A percentile compares a stretch with the other conserved stretches of the same genome.
Evolutionary conservation across 345 rosid species (phyloP).

Genomic region (Jatropha curcas): DNA sequence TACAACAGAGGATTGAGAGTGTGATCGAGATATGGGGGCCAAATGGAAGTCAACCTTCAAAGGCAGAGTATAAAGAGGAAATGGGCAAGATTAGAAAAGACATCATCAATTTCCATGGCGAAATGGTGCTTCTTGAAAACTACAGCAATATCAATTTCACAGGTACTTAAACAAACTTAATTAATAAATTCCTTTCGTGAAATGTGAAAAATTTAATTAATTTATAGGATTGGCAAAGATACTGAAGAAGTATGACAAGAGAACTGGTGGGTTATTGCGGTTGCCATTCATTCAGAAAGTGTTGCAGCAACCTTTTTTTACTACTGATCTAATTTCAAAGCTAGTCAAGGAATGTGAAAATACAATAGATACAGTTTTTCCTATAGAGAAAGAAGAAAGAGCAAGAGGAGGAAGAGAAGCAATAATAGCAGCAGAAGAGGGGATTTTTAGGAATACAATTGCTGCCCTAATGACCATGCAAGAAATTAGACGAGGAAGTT

Average conservation of each 20-base stretch:
- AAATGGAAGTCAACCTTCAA: conserved; percentile 43
- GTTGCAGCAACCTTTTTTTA: conserved; percentile 71
- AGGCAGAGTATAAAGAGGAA: conserved; percentile 44
- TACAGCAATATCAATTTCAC: conserved; percentile 91
- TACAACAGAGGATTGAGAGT: conserved; percentile 58
- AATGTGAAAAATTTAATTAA: not conserved
- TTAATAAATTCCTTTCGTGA: not conserved
- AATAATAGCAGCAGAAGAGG: conserved; percentile 46
- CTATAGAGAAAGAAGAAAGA: conserved; percentile 30
- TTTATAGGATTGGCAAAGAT: conserved; percentile 74
- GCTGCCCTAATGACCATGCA: conserved; percentile 73
- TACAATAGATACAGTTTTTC: conserved; percentile 60
- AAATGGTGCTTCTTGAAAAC: conserved; percentile 81
- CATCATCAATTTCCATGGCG: conserved; percentile 87
- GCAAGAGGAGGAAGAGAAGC: conserved; percentile 21
- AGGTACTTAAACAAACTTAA: conserved; percentile 29
- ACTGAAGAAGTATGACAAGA: conserved; percentile 87
- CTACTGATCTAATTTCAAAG: conserved; percentile 70
- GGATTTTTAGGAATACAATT: conserved; percentile 70
- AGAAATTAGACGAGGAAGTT: conserved; percentile 80
- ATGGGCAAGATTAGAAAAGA: conserved; percentile 59
- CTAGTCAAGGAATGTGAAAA: conserved; percentile 72
- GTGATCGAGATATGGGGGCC: conserved; percentile 44
- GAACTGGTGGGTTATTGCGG: conserved; percentile 57
- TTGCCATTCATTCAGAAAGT: conserved; percentile 70